phyloP scores from a whole-genome alignment of 2,329 filamentous ascomycete genomes.

The Dothiorella sarmentorum region DNA sequence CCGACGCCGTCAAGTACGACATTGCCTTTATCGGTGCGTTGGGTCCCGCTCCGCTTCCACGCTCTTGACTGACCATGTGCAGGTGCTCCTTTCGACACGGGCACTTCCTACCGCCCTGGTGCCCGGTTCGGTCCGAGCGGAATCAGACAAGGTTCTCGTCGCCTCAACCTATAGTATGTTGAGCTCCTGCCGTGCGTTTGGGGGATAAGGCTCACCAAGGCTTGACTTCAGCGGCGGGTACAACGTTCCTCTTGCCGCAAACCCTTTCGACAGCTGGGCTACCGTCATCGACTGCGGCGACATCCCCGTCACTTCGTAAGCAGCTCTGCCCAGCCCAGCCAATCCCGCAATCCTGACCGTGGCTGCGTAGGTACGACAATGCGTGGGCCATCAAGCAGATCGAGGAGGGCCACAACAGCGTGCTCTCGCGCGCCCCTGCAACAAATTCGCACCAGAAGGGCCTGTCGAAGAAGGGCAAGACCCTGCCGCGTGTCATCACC shows the following conservation, averaged over 20 bases:
- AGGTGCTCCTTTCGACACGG: conserved; percentile 82
- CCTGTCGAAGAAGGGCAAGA: conserved; percentile 68
- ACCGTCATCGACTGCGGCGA: conserved; percentile 80
- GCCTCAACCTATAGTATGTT: conserved; percentile 81
- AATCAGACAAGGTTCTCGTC: conserved; percentile 80
- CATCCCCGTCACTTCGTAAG: conserved; percentile 78
- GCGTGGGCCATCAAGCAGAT: conserved; percentile 78
- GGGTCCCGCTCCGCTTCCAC: not conserved
- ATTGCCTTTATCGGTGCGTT: conserved; percentile 75
- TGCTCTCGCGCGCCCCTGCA: conserved; percentile 67
- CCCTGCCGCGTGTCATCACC: conserved; percentile 76
- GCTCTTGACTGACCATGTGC: not conserved
- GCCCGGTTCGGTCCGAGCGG: conserved; percentile 81
- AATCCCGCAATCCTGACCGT: not conserved
- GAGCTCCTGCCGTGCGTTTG: conserved; percentile 4
- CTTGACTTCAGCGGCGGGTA: conserved; percentile 70
- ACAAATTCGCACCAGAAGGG: conserved; percentile 66
- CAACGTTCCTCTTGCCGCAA: conserved; percentile 75
- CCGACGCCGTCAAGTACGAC: conserved; percentile 68
- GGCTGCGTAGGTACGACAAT: conserved; percentile 67
- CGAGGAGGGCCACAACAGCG: conserved; percentile 75
- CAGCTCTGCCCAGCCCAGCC: conserved; percentile 15
- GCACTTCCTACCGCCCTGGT: conserved; percentile 79
- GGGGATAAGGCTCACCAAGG: conserved; percentile 48
- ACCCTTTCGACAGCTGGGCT: conserved; percentile 79